phyloP scores from a whole-genome alignment of 2,329 filamentous ascomycete species.

The Cladophialophora psammophila region DNA sequence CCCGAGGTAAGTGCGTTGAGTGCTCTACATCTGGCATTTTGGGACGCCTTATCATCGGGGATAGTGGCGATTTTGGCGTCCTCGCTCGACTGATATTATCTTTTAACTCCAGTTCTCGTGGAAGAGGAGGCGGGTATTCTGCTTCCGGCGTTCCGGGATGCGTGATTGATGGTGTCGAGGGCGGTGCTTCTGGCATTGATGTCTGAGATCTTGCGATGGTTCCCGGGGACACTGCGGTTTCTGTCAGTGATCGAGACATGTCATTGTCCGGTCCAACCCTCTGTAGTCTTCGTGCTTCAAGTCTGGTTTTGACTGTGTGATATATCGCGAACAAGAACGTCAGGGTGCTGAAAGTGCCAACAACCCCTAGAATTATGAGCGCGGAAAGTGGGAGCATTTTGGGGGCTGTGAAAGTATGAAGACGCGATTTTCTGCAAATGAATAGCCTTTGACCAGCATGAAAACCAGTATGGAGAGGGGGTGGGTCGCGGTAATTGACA shows the following conservation, averaged over 20 bases:
- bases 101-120: constrained; percentile 3
- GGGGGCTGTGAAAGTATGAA: background rate
- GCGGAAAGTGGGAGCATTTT: constrained; percentile 31
- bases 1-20: constrained; percentile 18
- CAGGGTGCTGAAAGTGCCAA: constrained; percentile 15
- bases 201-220: background rate
- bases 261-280: constrained; percentile 2
- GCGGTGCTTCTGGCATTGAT: background rate
- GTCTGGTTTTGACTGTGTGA: constrained; percentile 12
- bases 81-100: background rate
- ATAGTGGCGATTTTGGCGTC: background rate
- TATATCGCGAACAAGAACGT: constrained; percentile 33
- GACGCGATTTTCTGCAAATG: background rate
- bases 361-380: constrained; percentile 29
- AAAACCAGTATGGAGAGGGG: background rate
- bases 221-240: constrained; percentile 1
- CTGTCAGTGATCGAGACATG: constrained; percentile 22
- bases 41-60: background rate
- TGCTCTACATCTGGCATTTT: constrained; percentile 17
- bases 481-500: background rate
- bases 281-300: constrained; percentile 12
- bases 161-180: background rate
- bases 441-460: background rate
- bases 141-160: constrained; percentile 28
- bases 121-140: constrained; percentile 32